A percentile compares a stretch with the other conserved stretches of the same genome.
These are phyloP conservation scores for Endothia cerciana DNA, from an alignment of 2,329 filamentous ascomycete species.

Conservation along the genomic window DNA sequence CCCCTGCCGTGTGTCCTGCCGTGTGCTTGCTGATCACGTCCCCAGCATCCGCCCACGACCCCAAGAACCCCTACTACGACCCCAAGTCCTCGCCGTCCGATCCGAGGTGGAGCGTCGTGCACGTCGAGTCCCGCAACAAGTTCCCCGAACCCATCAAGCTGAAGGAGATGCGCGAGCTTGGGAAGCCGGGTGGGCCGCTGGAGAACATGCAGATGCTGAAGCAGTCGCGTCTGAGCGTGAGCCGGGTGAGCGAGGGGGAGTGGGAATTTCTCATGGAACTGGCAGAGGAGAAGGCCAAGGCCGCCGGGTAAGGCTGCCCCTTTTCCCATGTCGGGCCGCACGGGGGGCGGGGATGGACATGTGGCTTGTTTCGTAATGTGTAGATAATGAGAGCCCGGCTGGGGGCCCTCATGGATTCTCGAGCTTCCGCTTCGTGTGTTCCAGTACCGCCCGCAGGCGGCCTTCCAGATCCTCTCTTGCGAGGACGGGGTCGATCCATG, in stretches of 20 bases:
- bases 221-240: conserved; percentile 81
- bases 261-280: conserved; percentile 66
- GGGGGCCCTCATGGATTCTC: conserved; percentile 32
- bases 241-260: conserved; percentile 64
- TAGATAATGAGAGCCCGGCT: background rate
- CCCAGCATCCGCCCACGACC: conserved; percentile 71
- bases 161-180: conserved; percentile 70
- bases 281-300: conserved; percentile 48
- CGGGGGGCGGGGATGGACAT: background rate
- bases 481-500: conserved; percentile 61
- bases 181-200: conserved; percentile 58
- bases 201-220: conserved; percentile 83
- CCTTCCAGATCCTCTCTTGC: conserved; percentile 55
- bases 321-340: too few relatives aligned
- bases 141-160: conserved; percentile 73
- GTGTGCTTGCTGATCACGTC: background rate
- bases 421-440: conserved; percentile 51
- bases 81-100: conserved; percentile 69
- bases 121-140: conserved; percentile 85
- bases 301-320: background rate
- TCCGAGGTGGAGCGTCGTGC: conserved; percentile 86
- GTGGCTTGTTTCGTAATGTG: background rate
- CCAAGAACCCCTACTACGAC: conserved; percentile 81
- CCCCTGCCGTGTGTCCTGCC: too few relatives aligned
- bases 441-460: conserved; percentile 59